Conservation (phyloP, 140 eudicot genomes). For the Stevia rebaudiana region DNA sequence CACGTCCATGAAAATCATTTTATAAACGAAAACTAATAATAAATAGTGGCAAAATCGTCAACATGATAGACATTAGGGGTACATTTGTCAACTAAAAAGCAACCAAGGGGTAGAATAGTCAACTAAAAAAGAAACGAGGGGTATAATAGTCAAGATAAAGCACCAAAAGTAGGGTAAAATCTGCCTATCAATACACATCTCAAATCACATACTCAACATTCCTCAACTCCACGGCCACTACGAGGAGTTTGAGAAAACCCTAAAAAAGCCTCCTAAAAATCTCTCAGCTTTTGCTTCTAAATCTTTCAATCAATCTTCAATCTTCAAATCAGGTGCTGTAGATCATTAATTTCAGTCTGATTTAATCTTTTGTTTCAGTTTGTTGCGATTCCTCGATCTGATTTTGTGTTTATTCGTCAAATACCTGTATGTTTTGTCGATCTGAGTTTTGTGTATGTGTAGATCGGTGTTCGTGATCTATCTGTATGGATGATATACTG, state of each 20-base stretch:
- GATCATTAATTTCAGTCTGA: not conserved
- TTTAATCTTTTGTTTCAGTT: not conserved
- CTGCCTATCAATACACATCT: slow-evolving; percentile 18
- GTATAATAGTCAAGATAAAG: not conserved
- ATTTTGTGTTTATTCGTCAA: not conserved
- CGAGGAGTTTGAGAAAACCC: slow-evolving; percentile 44
- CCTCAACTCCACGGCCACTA: slow-evolving; percentile 41
- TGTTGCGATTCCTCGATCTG: not conserved
- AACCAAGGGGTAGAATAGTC: slow-evolving; percentile 11
- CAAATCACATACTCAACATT: not conserved
- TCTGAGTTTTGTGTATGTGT: slow-evolving; percentile 1
- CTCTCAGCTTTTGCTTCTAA: not conserved
- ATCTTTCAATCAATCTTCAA: slow-evolving; percentile 20
- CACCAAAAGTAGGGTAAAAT: slow-evolving; percentile 29
- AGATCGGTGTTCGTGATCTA: slow-evolving; percentile 6
- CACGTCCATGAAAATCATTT: slow-evolving; percentile 19
- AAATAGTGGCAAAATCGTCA: slow-evolving; percentile 14
- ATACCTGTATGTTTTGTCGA: not conserved
- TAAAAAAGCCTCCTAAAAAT: slow-evolving; percentile 14
- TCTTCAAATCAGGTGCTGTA: slow-evolving; percentile 22
- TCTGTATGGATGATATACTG: not conserved
- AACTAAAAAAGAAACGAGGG: not conserved
- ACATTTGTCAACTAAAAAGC: not conserved
- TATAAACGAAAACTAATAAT: not conserved
- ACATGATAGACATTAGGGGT: not conserved